Conservation (phyloP, 176 grass and related monocot genomes). For the Carex cristatella region DNA sequence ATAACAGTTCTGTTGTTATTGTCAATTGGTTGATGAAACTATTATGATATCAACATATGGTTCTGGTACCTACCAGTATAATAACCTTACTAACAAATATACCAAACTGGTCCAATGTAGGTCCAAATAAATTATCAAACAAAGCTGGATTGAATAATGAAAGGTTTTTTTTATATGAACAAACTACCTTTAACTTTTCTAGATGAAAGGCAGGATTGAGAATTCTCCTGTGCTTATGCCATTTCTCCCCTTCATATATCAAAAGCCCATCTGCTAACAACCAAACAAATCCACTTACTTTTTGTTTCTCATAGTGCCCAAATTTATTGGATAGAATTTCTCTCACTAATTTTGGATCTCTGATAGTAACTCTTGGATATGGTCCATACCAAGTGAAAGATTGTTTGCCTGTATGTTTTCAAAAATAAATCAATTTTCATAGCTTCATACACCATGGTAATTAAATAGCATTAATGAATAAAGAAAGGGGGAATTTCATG, state of each 20-base stretch:
- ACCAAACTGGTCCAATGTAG: neutral
- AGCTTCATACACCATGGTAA: neutral
- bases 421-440: neutral
- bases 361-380: constrained; percentile 30
- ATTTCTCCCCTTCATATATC: constrained; percentile 31
- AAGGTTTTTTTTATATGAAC: no score
- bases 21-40: neutral
- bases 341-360: constrained; percentile 26
- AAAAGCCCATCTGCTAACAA: constrained; percentile 14
- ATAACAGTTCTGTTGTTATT: neutral
- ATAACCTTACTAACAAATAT: neutral
- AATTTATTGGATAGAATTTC: constrained; percentile 48
- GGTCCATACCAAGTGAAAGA: constrained; percentile 62
- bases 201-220: constrained; percentile 39
- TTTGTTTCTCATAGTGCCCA: constrained; percentile 31
- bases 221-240: constrained; percentile 27
- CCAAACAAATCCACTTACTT: constrained; percentile 6
- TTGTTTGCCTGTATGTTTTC: neutral
- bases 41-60: neutral
- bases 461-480: neutral
- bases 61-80: neutral
- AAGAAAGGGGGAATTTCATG: no score
- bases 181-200: constrained; percentile 33
- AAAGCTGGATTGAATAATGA: neutral
- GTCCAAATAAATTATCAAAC: neutral